phyloP scores from a whole-genome alignment of 2,329 filamentous ascomycete species.

The Neurospora crassa region DNA sequence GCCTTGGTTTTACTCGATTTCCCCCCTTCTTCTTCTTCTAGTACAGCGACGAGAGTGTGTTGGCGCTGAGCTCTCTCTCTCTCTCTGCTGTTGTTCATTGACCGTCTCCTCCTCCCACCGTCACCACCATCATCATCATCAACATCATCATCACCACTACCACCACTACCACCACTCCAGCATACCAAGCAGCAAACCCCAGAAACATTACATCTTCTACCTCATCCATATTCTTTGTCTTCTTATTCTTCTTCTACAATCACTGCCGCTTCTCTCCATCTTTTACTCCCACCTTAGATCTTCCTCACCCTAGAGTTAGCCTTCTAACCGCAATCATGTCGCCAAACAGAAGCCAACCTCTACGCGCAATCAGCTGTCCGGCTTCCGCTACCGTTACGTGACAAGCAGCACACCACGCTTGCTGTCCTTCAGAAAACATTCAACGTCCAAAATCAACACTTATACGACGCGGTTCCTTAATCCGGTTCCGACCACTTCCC shows the following conservation, averaged over 20 bases:
- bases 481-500: background rate
- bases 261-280: slow-evolving; percentile 12
- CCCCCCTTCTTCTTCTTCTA: slow-evolving; percentile 3
- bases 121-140: background rate
- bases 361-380: slow-evolving; percentile 18
- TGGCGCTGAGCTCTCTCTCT: slow-evolving; percentile 1
- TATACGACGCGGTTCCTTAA: background rate
- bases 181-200: background rate
- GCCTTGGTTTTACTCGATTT: slow-evolving; percentile 1
- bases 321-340: slow-evolving; percentile 48
- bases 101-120: slow-evolving; percentile 7
- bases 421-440: background rate
- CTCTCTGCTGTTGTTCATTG: slow-evolving; percentile 6
- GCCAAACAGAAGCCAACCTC: slow-evolving; percentile 37
- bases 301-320: slow-evolving; percentile 30
- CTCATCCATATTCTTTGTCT: background rate
- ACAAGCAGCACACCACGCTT: slow-evolving; percentile 18
- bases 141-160: background rate
- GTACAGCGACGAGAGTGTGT: slow-evolving; percentile 3
- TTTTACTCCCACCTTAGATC: slow-evolving; percentile 13
- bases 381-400: slow-evolving; percentile 17
- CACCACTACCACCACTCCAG: background rate
- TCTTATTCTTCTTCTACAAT: background rate
- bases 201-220: background rate
- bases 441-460: slow-evolving; percentile 1